These are phyloP conservation scores for Yamadazyma tumulicola DNA, from an alignment of 805 yeast species.

Conservation along the genomic window DNA sequence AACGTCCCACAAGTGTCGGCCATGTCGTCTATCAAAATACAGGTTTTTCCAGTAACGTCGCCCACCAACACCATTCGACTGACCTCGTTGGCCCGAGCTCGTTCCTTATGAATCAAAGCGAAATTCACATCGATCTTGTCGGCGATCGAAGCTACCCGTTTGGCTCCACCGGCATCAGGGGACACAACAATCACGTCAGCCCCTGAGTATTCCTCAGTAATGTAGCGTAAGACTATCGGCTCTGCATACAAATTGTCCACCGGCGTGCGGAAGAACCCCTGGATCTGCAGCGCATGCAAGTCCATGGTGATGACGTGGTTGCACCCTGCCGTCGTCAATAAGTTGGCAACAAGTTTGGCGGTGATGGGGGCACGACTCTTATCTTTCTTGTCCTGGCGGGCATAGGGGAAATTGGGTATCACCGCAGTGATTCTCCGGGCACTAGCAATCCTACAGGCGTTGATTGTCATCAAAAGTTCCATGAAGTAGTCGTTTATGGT, in stretches of 20 bases:
- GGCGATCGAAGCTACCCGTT: slow-evolving; percentile 82
- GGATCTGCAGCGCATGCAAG: slow-evolving; percentile 84
- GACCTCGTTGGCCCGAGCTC: slow-evolving; percentile 81
- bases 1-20: slow-evolving; percentile 88
- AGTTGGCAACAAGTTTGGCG: slow-evolving; percentile 79
- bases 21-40: slow-evolving; percentile 83
- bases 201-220: slow-evolving; percentile 56
- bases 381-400: slow-evolving; percentile 86
- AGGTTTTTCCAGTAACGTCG: slow-evolving; percentile 71
- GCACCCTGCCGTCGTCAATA: slow-evolving; percentile 81
- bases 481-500: slow-evolving; percentile 70
- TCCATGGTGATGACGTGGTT: slow-evolving; percentile 87
- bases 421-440: slow-evolving; percentile 82
- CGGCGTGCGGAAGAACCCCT: slow-evolving; percentile 80
- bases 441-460: slow-evolving; percentile 79
- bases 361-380: slow-evolving; percentile 83
- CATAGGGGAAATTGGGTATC: slow-evolving; percentile 80
- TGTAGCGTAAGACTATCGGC: slow-evolving; percentile 74
- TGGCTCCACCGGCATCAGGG: slow-evolving; percentile 91
- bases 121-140: slow-evolving; percentile 75
- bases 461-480: slow-evolving; percentile 73
- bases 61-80: slow-evolving; percentile 84
- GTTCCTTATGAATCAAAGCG: slow-evolving; percentile 81
- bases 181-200: slow-evolving; percentile 72
- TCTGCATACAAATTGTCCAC: slow-evolving; percentile 84